Percentiles rank a stretch among this genome's conserved stretches.
These are phyloP conservation scores for Agrocybe praecox DNA, from an alignment of 768 basidiomycete genomes.

Conservation along the genomic window DNA sequence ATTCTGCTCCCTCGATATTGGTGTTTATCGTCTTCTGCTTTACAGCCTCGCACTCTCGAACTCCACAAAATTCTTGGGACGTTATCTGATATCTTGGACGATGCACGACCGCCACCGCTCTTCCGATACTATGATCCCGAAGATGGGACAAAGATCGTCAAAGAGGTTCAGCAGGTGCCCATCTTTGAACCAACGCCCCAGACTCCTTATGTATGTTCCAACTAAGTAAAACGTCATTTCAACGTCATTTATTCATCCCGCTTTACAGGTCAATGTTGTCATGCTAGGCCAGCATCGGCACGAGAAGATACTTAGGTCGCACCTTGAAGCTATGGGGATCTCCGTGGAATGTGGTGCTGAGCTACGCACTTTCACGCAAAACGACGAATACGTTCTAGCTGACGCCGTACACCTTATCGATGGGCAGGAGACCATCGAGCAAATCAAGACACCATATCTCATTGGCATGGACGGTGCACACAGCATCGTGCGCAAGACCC, in stretches of 20 bases:
- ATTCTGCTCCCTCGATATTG: too few species aligned
- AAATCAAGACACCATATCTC: conserved; percentile 33
- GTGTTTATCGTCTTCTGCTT: too few species aligned
- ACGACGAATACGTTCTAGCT: conserved; percentile 33
- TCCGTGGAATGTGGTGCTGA: conserved; percentile 45
- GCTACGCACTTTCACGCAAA: conserved; percentile 41
- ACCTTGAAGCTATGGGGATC: conserved; percentile 29
- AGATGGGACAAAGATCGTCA: conserved; percentile 16
- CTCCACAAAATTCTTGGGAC: conserved; percentile 39
- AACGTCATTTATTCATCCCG: not conserved
- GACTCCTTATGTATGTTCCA: conserved; percentile 29
- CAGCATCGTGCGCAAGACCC: conserved; percentile 38
- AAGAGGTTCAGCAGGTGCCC: conserved; percentile 29
- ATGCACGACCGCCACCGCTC: conserved; percentile 9
- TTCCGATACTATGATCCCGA: conserved; percentile 31
- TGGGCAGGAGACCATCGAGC: conserved; percentile 25
- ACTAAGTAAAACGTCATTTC: not conserved
- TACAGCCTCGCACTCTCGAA: conserved; percentile 41
- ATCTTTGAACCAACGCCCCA: conserved; percentile 28
- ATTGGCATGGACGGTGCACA: conserved; percentile 48
- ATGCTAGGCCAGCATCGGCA: conserved; percentile 31
- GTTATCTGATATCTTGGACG: conserved; percentile 10
- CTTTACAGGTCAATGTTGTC: conserved; percentile 1
- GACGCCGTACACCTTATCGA: conserved; percentile 16
- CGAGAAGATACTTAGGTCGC: conserved; percentile 36